Evolutionary conservation across 2,329 filamentous ascomycete genomes (phyloP), one percentile per base, ranked within the genome.

Genomic region (Hawksworthiomyces lignivorus): DNA sequence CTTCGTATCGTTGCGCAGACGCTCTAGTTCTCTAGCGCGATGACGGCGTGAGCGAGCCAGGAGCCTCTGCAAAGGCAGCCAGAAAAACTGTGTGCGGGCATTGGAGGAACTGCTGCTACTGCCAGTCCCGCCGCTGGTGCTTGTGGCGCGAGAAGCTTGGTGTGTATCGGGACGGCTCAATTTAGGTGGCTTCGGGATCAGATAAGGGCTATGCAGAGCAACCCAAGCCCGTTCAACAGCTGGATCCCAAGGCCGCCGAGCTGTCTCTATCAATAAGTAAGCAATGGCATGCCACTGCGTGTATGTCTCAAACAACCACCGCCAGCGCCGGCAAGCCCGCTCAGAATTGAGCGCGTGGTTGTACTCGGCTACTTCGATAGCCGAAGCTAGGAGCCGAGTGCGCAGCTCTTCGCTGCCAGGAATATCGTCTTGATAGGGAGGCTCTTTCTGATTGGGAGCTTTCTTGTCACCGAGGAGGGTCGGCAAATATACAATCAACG

Each of bases 401-500:
- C 65, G 60, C 4, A 69, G 51, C 17, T 67, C 57, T 1, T 56
- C 55, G 21, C 40, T 38, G n/a, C n/a, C n/a, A n/a, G n/a, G n/a
- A n/a, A n/a, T n/a, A n/a, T n/a, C n/a, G n/a, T n/a, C n/a, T n/a
- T n/a, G n/a, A n/a, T n/a, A n/a, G n/a, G n/a, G n/a, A n/a, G n/a
- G n/a, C n/a, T n/a, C n/a, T n/a, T n/a, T n/a, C n/a, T n/a, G n/a
- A n/a, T n/a, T n/a, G n/a, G n/a, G n/a, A n/a, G 30, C 15, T 10
- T 37, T 29, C 15, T 36, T 18, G 18, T 53, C 2, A 56, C 55
- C 2, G 62, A 60, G 39, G 79, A 74, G 77, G 53, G 82, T 72
- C 0, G 84, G 84, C 51, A 90, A 80, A 53, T 90, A 84, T 3
- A 87, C 73, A 46, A 88, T 73, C 27, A 92, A 69, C 64, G 81